phyloP scores from a whole-genome alignment of 257 asterid genomes.

The Solanum etuberosum region DNA sequence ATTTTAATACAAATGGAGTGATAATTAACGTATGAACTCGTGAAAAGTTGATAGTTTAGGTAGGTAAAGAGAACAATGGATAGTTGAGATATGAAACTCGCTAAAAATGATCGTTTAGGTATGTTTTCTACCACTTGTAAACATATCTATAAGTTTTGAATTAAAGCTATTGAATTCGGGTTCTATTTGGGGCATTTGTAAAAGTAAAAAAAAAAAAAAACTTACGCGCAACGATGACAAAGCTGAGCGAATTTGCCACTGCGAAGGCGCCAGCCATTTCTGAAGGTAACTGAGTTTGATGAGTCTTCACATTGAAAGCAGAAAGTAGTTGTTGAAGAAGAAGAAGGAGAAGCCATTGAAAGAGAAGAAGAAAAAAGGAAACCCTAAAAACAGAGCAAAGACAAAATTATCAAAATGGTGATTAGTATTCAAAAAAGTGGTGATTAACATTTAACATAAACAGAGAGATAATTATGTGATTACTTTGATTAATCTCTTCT shows the following conservation, averaged over 20 bases:
- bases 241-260: slow-evolving; percentile 30
- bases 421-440: neutral
- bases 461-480: neutral
- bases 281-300: slow-evolving; percentile 9
- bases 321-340: neutral
- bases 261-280: slow-evolving; percentile 34
- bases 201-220: neutral
- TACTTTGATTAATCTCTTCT: neutral
- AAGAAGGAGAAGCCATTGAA: slow-evolving; percentile 9
- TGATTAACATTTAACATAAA: neutral
- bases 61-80: too few relatives aligned
- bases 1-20: too few relatives aligned
- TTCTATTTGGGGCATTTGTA: neutral
- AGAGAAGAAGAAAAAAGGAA: neutral
- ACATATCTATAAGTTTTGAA: neutral
- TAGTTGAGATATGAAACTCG: neutral
- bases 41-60: too few relatives aligned
- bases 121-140: neutral
- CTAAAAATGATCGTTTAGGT: neutral
- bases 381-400: neutral
- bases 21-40: too few relatives aligned
- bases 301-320: slow-evolving; percentile 23
- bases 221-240: slow-evolving; percentile 28
- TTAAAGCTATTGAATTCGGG: neutral
- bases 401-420: neutral